A percentile compares a stretch with the other conserved stretches of the same genome.
These are phyloP conservation scores for Senecio squalidus DNA, from an alignment of 140 eudicot species.

Conservation along the genomic window DNA sequence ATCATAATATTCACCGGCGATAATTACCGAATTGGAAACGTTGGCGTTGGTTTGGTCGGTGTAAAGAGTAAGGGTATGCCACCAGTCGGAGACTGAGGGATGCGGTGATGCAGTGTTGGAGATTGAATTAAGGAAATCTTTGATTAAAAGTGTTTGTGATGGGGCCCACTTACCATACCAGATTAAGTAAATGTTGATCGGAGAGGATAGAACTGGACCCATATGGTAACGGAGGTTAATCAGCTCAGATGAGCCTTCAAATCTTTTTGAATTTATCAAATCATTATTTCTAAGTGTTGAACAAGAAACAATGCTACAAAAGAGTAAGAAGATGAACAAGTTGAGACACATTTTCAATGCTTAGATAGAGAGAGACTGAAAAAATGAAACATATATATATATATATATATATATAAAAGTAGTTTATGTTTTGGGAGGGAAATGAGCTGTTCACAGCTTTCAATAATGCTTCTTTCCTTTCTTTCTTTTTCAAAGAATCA, in stretches of 20 bases:
- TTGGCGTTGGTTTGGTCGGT: conserved; percentile 77
- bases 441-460: conserved; percentile 31
- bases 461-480: neutral
- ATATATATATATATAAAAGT: neutral
- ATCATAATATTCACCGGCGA: conserved; percentile 65
- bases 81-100: conserved; percentile 64
- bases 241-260: conserved; percentile 74
- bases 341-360: neutral
- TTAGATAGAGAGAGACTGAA: neutral
- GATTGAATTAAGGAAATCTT: conserved; percentile 63
- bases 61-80: conserved; percentile 69
- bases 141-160: conserved; percentile 43
- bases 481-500: conserved; percentile 12
- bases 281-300: conserved; percentile 34
- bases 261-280: conserved; percentile 47
- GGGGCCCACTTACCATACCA: conserved; percentile 78
- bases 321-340: neutral
- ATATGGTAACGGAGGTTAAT: conserved; percentile 71
- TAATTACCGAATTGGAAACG: conserved; percentile 43
- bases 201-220: conserved; percentile 82
- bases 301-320: neutral
- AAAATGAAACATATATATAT: neutral
- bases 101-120: conserved; percentile 44
- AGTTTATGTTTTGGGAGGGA: conserved; percentile 22
- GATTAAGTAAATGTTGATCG: conserved; percentile 61